Conservation (phyloP, 192 early-diverging fungal genomes). For the Rhizophagus clarus region DNA sequence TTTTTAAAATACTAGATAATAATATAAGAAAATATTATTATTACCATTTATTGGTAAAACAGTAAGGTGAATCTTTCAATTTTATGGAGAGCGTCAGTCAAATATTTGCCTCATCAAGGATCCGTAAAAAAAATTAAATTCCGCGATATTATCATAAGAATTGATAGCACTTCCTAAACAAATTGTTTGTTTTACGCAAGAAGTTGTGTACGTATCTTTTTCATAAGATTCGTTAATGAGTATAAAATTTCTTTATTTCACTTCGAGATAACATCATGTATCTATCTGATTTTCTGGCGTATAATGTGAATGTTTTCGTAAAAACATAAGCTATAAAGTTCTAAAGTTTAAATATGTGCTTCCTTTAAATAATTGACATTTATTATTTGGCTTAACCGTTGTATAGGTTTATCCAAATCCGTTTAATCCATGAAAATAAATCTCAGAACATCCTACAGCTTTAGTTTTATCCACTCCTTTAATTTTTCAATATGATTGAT, state of each 20-base stretch:
- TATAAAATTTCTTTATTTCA: slow-evolving; percentile 49
- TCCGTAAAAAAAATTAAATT: slow-evolving; percentile 55
- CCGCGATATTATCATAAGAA: slow-evolving; percentile 44
- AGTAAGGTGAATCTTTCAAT: too few species aligned
- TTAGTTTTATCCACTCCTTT: background rate
- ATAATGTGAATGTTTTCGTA: background rate
- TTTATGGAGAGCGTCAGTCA: slow-evolving; percentile 21
- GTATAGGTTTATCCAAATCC: background rate
- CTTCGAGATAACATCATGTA: slow-evolving; percentile 39
- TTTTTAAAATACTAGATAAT: too few species aligned
- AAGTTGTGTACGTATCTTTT: slow-evolving; percentile 44
- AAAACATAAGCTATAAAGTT: too few species aligned
- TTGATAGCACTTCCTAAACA: slow-evolving; percentile 48
- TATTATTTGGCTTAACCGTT: background rate
- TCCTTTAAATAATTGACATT: background rate
- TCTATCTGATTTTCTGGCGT: slow-evolving; percentile 7
- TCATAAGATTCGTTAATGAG: slow-evolving; percentile 51
- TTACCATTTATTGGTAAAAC: too few species aligned
- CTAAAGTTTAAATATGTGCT: too few species aligned
- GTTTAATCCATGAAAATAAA: background rate
- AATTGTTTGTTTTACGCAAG: slow-evolving; percentile 47
- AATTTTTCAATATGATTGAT: background rate
- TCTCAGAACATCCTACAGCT: background rate
- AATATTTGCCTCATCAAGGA: slow-evolving; percentile 42
- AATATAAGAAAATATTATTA: too few species aligned